Percentiles rank a stretch among this genome's conserved stretches.
Conservation (phyloP, 306 rosid species). For the Carpinus fangiana region DNA sequence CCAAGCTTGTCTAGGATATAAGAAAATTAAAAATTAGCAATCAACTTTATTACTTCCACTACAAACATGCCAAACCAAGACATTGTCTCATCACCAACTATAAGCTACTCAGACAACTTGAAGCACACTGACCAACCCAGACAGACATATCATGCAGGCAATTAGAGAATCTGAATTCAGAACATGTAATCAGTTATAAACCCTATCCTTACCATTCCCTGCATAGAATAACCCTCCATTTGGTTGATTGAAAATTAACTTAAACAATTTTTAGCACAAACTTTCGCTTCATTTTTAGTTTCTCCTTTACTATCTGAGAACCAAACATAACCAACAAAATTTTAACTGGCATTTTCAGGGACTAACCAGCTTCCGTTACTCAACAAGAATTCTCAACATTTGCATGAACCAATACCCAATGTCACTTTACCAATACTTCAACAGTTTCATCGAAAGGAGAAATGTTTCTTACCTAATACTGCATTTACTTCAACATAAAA, state of each 20-base stretch:
- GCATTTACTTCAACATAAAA: background rate
- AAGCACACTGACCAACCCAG: background rate
- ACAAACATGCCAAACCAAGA: background rate
- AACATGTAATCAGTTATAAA: slow-evolving; percentile 9
- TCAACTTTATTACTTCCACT: slow-evolving; percentile 4
- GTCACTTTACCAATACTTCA: background rate
- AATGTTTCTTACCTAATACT: background rate
- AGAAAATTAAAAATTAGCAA: slow-evolving; percentile 9
- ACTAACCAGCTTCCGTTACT: background rate
- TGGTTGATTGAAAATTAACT: background rate
- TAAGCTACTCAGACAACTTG: slow-evolving; percentile 2
- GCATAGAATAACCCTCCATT: background rate
- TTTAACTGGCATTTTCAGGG: background rate
- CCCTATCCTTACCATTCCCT: background rate
- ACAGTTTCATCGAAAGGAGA: background rate
- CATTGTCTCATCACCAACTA: background rate
- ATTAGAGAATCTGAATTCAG: slow-evolving; percentile 3
- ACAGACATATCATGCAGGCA: background rate
- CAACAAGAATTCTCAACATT: background rate
- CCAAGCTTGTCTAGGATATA: slow-evolving; percentile 75
- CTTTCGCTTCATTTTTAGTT: background rate
- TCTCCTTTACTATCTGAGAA: background rate
- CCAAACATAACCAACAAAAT: background rate
- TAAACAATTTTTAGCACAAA: background rate
- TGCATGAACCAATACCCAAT: background rate